Evolutionary conservation across 306 rosid genomes (phyloP).

Genomic region (Abrus pulchellus): DNA sequence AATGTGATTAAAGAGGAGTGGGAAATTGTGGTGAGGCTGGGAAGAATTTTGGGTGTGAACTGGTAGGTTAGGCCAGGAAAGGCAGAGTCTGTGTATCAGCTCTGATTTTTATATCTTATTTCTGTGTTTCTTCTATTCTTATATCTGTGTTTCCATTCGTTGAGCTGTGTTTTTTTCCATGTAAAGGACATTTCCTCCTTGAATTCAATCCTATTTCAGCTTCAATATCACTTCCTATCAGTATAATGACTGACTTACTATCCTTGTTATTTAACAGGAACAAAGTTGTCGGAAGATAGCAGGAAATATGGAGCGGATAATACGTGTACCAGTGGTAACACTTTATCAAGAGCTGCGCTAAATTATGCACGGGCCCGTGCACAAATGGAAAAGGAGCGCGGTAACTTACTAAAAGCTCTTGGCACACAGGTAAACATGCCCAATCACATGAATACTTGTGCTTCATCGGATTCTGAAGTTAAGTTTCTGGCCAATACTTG

Average conservation of each 20-base stretch:
- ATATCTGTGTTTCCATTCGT: conserved; percentile 1
- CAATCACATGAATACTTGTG: background rate
- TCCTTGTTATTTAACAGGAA: conserved; percentile 68
- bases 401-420: conserved; percentile 86
- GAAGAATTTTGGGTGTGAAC: conserved; percentile 6
- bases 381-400: conserved; percentile 97
- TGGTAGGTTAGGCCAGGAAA: conserved; percentile 23
- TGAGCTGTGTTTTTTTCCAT: background rate
- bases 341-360: conserved; percentile 83
- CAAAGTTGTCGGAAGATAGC: conserved; percentile 97
- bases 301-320: conserved; percentile 93
- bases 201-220: conserved; percentile 11
- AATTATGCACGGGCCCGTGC: conserved; percentile 85
- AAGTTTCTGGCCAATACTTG: conserved; percentile 21
- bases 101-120: conserved; percentile 18
- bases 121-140: conserved; percentile 33
- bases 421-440: conserved; percentile 81
- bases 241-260: conserved; percentile 36
- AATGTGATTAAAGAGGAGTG: background rate
- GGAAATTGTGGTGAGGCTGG: background rate
- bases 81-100: conserved; percentile 31
- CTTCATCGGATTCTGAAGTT: background rate
- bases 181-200: conserved; percentile 8
- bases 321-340: conserved; percentile 95
- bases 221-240: conserved; percentile 5